Evolutionary conservation across 768 basidiomycete species (phyloP).

Genomic region (Lanmaoa pseudosensibilis): DNA sequence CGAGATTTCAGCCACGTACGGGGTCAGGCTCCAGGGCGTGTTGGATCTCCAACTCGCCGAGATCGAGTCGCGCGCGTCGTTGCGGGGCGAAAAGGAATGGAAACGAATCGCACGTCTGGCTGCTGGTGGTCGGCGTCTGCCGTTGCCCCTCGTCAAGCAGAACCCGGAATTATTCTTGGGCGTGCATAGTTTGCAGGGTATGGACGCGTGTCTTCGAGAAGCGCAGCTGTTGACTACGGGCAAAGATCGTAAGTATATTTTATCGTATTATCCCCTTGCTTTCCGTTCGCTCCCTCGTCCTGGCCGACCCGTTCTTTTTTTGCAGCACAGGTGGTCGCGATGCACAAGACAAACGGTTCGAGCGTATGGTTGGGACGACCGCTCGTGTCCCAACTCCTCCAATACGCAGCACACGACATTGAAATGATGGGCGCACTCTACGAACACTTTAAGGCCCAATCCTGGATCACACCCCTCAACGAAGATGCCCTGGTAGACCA

Average conservation of each 20-base stretch:
- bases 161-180: conserved; percentile 27
- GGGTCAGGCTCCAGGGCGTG: conserved; percentile 32
- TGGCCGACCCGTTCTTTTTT: background rate
- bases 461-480: conserved; percentile 24
- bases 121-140: conserved; percentile 24
- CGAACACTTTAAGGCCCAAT: conserved; percentile 30
- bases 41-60: conserved; percentile 45
- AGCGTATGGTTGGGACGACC: conserved; percentile 39
- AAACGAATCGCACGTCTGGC: conserved; percentile 30
- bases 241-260: conserved; percentile 34
- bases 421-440: conserved; percentile 39
- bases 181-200: conserved; percentile 37
- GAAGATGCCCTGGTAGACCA: conserved; percentile 18
- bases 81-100: conserved; percentile 29
- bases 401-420: conserved; percentile 46
- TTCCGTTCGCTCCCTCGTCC: background rate
- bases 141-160: conserved; percentile 23
- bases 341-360: conserved; percentile 35
- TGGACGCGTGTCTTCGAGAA: conserved; percentile 35
- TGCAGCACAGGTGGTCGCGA: conserved; percentile 37
- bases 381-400: conserved; percentile 35
- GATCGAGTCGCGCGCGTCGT: conserved; percentile 28
- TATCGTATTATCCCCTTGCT: background rate
- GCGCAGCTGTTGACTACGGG: conserved; percentile 24
- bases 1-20: conserved; percentile 33